phyloP scores from a whole-genome alignment of 345 rosid genomes.

The Bruguiera parviflora region DNA sequence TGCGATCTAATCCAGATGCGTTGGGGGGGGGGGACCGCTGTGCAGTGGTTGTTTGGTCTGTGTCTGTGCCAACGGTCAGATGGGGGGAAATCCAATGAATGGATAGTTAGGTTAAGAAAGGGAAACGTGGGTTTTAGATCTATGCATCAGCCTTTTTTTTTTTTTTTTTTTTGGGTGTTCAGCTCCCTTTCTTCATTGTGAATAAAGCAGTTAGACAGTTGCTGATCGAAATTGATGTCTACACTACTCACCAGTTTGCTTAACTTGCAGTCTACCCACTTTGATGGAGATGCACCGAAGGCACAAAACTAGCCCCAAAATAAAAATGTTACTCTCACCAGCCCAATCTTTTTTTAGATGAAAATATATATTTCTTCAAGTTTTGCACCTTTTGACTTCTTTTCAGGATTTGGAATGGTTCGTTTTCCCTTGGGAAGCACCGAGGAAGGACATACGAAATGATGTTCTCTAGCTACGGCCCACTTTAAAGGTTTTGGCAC shows the following conservation, averaged over 20 bases:
- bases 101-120: conserved; percentile 47
- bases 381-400: background rate
- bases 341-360: conserved; percentile 6
- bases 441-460: conserved; percentile 15
- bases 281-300: conserved; percentile 19
- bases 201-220: conserved; percentile 33
- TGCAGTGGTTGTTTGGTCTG: conserved; percentile 37
- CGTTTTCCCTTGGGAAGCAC: conserved; percentile 9
- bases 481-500: conserved; percentile 18
- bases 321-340: background rate
- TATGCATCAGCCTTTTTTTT: conserved; percentile 19
- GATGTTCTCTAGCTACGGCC: conserved; percentile 29
- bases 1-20: background rate
- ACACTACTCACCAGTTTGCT: conserved; percentile 32
- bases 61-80: conserved; percentile 54
- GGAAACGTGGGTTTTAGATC: conserved; percentile 36
- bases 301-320: background rate
- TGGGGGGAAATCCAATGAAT: conserved; percentile 32
- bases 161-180: too few species aligned
- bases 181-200: conserved; percentile 33
- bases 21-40: conserved; percentile 34
- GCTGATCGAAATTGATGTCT: conserved; percentile 21
- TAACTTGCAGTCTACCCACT: conserved; percentile 51
- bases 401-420: background rate
- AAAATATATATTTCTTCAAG: conserved; percentile 1